Conservation (phyloP, 2,329 filamentous ascomycete species). For the Claviceps capensis region DNA sequence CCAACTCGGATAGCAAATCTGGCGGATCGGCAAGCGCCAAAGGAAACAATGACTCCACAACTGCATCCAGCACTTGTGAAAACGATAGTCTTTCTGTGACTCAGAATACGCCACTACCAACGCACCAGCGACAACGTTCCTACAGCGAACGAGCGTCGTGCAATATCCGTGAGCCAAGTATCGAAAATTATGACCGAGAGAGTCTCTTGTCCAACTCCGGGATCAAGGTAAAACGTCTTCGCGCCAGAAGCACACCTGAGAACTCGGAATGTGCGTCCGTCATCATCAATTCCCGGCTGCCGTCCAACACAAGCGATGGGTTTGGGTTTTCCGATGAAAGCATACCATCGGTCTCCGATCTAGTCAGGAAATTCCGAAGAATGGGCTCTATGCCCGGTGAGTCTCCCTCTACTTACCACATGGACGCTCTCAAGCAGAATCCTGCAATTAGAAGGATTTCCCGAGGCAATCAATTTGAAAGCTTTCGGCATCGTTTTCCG, state of each 20-base stretch:
- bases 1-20: neutral
- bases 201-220: neutral
- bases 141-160: conserved; percentile 3
- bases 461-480: conserved; percentile 2
- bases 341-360: conserved; percentile 12
- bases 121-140: conserved; percentile 1
- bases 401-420: neutral
- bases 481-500: conserved; percentile 5
- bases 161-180: neutral
- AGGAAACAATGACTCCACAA: neutral
- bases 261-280: conserved; percentile 1
- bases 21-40: neutral
- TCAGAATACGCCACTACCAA: neutral
- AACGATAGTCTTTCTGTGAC: neutral
- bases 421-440: neutral
- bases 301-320: neutral
- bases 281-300: neutral
- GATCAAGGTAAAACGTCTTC: neutral
- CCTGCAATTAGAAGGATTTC: conserved; percentile 4
- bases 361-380: conserved; percentile 13
- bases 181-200: neutral
- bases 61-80: neutral
- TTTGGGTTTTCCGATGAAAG: conserved; percentile 3
- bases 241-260: conserved; percentile 1
- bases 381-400: conserved; percentile 8